phyloP scores from a whole-genome alignment of 257 asterid species.

The Fraxinus americana region DNA sequence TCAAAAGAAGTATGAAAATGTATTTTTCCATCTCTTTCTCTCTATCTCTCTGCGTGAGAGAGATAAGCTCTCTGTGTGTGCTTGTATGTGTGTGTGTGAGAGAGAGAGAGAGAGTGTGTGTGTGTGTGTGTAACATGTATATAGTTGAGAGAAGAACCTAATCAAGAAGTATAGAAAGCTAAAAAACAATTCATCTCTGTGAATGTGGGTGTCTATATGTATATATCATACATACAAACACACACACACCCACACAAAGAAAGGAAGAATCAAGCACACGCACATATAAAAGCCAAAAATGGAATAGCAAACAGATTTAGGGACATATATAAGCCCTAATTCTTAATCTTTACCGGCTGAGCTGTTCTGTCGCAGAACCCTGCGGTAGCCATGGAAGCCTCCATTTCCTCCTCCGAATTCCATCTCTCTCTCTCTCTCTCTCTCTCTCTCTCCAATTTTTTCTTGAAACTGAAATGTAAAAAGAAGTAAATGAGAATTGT shows the following conservation, averaged over 20 bases:
- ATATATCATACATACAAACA: neutral
- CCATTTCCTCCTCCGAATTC: conserved; percentile 34
- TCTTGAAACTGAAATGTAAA: conserved; percentile 21
- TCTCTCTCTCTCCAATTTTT: neutral
- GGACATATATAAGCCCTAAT: conserved; percentile 20
- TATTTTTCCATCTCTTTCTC: neutral
- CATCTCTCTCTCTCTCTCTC: conserved; percentile 33
- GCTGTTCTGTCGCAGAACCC: conserved; percentile 34
- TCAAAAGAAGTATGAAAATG: neutral
- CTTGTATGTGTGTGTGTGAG: neutral
- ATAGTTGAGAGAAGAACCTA: too few species aligned
- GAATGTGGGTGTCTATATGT: neutral
- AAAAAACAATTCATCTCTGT: neutral
- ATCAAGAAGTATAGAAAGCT: too few species aligned
- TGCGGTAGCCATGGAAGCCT: conserved; percentile 69
- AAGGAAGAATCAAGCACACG: neutral
- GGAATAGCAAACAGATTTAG: neutral
- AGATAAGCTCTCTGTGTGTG: neutral
- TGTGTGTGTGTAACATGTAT: too few species aligned
- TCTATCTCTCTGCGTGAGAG: neutral
- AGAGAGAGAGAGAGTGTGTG: too few species aligned
- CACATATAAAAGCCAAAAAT: neutral
- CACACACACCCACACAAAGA: neutral
- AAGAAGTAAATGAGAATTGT: conserved; percentile 36
- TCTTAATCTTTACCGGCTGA: conserved; percentile 40